A percentile compares a stretch with the other conserved stretches of the same genome.
phyloP scores from a whole-genome alignment of 1,284 basidiomycete genomes.

The Limonomyces culmigenus region DNA sequence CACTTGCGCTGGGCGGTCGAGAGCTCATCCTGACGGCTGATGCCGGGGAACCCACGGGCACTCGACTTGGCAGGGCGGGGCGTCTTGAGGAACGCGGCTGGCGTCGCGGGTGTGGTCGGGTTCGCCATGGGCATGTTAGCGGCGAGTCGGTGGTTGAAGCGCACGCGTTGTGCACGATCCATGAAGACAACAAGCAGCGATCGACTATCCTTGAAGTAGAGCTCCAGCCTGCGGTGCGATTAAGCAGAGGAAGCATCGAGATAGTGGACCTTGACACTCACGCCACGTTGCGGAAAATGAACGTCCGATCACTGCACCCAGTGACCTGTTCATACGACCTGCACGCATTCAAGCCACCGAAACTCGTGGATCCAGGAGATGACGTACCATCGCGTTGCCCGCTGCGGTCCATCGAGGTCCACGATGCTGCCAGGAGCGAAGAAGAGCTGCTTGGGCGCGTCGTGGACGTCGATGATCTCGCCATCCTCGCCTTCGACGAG shows the following conservation, averaged over 20 bases:
- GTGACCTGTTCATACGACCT: constrained; percentile 73
- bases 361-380: constrained; percentile 1
- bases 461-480: constrained; percentile 78
- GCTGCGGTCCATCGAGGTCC: constrained; percentile 60
- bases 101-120: neutral
- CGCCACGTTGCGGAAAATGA: constrained; percentile 84
- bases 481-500: constrained; percentile 79
- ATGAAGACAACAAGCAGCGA: constrained; percentile 70
- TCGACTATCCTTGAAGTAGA: constrained; percentile 80
- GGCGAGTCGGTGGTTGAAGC: constrained; percentile 46
- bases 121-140: constrained; percentile 21
- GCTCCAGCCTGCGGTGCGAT: constrained; percentile 44
- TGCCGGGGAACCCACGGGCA: constrained; percentile 18
- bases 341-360: constrained; percentile 3
- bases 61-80: constrained; percentile 34
- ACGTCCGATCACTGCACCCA: constrained; percentile 67
- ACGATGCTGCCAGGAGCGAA: constrained; percentile 76
- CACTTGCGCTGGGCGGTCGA: constrained; percentile 59
- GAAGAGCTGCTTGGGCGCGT: constrained; percentile 71
- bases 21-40: constrained; percentile 40
- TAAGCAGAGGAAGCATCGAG: constrained; percentile 3
- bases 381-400: constrained; percentile 62
- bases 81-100: constrained; percentile 25
- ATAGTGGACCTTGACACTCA: constrained; percentile 22
- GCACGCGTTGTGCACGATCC: constrained; percentile 46